These are phyloP conservation scores for Didymosphaeria variabile DNA, from an alignment of 2,329 filamentous ascomycete species.

Conservation along the genomic window DNA sequence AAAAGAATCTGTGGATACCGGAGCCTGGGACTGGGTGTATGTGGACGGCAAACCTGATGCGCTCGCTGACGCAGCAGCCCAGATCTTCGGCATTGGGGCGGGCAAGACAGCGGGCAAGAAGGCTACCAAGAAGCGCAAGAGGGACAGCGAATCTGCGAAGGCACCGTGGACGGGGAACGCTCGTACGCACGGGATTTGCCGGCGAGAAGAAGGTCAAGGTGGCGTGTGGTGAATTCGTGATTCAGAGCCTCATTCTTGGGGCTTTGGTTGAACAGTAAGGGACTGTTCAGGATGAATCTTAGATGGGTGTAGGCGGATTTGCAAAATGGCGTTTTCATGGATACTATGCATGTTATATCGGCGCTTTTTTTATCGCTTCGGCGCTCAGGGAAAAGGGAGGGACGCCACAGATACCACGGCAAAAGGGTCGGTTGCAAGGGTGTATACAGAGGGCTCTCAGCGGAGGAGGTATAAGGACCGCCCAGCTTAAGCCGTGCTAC, in stretches of 20 bases:
- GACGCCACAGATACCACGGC: conserved; percentile 8
- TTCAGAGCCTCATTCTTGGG: conserved; percentile 91
- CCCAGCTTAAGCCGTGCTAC: background rate
- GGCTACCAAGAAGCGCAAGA: conserved; percentile 55
- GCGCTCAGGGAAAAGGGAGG: conserved; percentile 9
- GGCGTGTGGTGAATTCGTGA: conserved; percentile 84
- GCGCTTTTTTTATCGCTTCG: background rate
- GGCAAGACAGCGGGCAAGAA: conserved; percentile 31
- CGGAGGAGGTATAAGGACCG: background rate
- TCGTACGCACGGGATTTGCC: conserved; percentile 43
- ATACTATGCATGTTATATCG: background rate
- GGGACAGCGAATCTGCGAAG: conserved; percentile 39
- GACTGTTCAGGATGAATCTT: background rate
- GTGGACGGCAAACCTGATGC: conserved; percentile 73
- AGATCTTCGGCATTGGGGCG: conserved; percentile 53
- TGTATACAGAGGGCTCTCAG: background rate
- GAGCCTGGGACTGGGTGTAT: conserved; percentile 81
- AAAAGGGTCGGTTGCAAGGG: background rate
- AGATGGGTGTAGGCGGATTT: background rate
- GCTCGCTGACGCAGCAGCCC: conserved; percentile 62
- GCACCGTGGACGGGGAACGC: conserved; percentile 23
- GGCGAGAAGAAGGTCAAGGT: conserved; percentile 67
- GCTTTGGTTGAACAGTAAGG: conserved; percentile 70
- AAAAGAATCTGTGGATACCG: conserved; percentile 63
- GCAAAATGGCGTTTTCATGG: background rate